Evolutionary conservation across 768 basidiomycete species (phyloP), one percentile per base, ranked within the genome.

Genomic region (Amanita muscaria): DNA sequence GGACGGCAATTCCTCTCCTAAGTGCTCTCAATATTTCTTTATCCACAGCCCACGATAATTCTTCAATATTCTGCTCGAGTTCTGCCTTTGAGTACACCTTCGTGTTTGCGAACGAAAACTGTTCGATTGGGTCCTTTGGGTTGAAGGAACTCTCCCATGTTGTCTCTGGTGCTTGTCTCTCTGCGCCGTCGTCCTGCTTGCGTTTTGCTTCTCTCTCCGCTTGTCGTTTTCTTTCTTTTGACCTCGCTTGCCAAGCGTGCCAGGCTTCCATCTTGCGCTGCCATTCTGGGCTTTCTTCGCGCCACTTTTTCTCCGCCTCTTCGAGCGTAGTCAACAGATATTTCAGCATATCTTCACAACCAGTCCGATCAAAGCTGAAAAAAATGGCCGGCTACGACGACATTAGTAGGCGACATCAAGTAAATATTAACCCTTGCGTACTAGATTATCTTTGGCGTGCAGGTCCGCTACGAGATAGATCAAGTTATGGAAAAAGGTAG

Each of bases 291-390:
- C 61, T 74, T 2, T 52, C 57, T 3, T 51, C 45, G 1, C 73
- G 67, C 80, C 80, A 86, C 22, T 58, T 34, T 16, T 48, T 33
- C 57, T 86, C 83, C 4, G 72, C 65, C 1, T 21, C 35, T 43
- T 64, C 50, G 11, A 84, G 65, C 0, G 47, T 54, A 2, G 45
- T 12, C 1, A 64, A 15, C 18, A 85, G 56, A 10, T 48, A 46
- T 16, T 54, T 29, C 0, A 69, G 76, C 63, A 81, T 68, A n/a
- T 59, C 50, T 54, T 83, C 80, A 55, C 81, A 83, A 15, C 66
- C 63, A 2, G 62, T 56, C 15, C 83, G 72, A 50, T 83, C 78
- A 52, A 85, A 82, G 42, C 66, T 72, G 63, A 86, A 86, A 16
- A 85, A 58, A 10, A 86, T 72, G 0, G 80, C 83, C 3, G 81